Conservation (phyloP, 202 grass and related monocot genomes). For the Musa balbisiana region DNA sequence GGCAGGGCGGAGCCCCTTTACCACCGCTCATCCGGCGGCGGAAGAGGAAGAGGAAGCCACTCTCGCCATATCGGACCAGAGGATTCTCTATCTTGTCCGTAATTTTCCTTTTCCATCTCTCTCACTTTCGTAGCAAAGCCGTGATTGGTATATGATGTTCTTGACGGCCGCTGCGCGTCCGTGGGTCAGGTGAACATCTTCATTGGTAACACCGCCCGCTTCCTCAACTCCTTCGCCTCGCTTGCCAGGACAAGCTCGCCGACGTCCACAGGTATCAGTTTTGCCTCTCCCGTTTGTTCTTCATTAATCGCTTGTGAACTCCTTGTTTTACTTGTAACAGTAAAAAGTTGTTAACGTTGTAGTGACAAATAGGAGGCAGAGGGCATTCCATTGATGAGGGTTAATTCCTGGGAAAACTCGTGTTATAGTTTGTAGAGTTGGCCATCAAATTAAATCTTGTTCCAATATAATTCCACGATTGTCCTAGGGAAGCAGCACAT, state of each 20-base stretch:
- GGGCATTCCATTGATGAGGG: too few relatives aligned
- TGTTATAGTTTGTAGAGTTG: background rate
- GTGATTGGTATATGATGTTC: background rate
- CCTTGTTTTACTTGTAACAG: too few relatives aligned
- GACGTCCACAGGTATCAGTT: conserved; percentile 42
- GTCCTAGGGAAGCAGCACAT: too few relatives aligned
- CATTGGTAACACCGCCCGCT: conserved; percentile 44
- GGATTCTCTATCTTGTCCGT: conserved; percentile 62
- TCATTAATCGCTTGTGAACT: background rate
- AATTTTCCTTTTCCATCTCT: background rate
- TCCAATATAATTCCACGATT: too few relatives aligned
- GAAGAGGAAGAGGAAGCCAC: conserved; percentile 30
- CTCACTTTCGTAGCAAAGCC: background rate
- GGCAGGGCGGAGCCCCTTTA: background rate
- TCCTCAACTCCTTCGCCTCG: conserved; percentile 51
- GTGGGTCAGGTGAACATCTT: conserved; percentile 63
- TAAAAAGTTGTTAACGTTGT: too few relatives aligned
- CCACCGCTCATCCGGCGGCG: background rate
- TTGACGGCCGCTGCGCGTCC: background rate
- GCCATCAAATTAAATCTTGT: too few relatives aligned
- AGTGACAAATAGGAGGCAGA: too few relatives aligned
- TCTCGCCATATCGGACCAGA: conserved; percentile 49
- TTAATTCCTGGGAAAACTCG: too few relatives aligned
- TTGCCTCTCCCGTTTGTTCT: background rate
- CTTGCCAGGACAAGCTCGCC: conserved; percentile 43